Evolutionary conservation across 169 alveolate species (phyloP).

Genomic region (Theileria sp.): DNA sequence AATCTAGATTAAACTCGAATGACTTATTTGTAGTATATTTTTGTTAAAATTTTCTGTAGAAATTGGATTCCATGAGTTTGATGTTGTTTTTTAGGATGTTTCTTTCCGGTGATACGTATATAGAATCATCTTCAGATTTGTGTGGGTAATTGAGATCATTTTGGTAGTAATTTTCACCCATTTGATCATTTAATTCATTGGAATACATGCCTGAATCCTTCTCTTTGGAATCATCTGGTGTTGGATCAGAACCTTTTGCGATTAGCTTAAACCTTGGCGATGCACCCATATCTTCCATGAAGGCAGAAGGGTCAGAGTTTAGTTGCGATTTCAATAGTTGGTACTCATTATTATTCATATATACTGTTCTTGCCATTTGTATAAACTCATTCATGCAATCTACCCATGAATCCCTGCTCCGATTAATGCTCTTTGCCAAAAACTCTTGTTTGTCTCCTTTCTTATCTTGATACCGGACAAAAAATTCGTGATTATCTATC

Average conservation of each 20-base stretch:
- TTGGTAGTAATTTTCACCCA: neutral
- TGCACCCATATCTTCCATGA: conserved; percentile 23
- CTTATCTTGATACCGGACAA: conserved; percentile 74
- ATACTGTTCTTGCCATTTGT: conserved; percentile 61
- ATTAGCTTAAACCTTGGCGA: neutral
- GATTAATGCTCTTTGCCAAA: conserved; percentile 71
- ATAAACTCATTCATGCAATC: conserved; percentile 80
- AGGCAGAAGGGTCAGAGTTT: conserved; percentile 18
- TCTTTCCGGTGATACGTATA: neutral
- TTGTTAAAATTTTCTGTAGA: neutral
- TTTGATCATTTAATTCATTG: neutral
- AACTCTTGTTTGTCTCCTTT: conserved; percentile 62
- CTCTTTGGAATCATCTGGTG: neutral
- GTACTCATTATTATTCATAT: conserved; percentile 18
- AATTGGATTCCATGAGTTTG: conserved; percentile 21
- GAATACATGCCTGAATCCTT: neutral
- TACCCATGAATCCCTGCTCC: conserved; percentile 79
- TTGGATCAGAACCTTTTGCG: neutral
- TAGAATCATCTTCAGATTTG: neutral
- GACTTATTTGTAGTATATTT: neutral
- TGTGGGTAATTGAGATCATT: neutral
- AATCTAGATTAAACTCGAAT: neutral
- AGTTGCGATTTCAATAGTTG: conserved; percentile 15
- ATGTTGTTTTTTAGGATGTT: conserved; percentile 5
- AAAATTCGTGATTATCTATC: conserved; percentile 62